Base-by-base conservation (phyloP, 2,329 filamentous ascomycete species). In the Rutstroemia sydowiana region DNA sequence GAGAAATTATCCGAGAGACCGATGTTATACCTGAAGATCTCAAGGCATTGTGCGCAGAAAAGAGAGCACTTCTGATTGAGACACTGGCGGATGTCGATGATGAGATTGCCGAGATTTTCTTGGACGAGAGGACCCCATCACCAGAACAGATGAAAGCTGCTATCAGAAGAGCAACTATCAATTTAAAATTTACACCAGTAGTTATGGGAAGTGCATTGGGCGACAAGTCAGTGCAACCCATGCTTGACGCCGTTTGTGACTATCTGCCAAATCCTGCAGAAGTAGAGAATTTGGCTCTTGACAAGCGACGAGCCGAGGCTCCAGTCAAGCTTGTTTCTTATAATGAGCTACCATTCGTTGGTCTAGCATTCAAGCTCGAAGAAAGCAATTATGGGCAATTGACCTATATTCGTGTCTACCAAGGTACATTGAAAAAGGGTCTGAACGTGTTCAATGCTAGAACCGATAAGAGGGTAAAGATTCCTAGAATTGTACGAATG, bases 361-460 rank as follows among this genome's bases (percentile, higher is more conserved):
- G 93, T 45, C 77, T 98, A 57, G 93, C 93, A 9, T 98, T 98
- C 78, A 98, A 98, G 77, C 82, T 98, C 20, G 93, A 98, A 76
- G 93, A 98, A 73, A 95, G 92, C 73, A 96, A 95, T 69, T 98
- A 95, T 65, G 93, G 93, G 40, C 93, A 98, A 71, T 80, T 98
- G 66, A 98, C 93, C 50, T 98, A 98, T 69, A 95, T 98, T 58
- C 89, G 93, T 62, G 93, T 98, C 53, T 98, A 98, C 74, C 93
- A 98, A 71, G 93, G 93, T 61, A 84, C 84, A 20, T 75, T 98
- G 55, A 85, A 77, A 68, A 97, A 95, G 77, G 88, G 91, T 45
- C 79, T 85, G 66, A 89, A 91, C 67, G 83, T 98, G 51, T 95
- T 85, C 79, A 98, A 97, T 71, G 91, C 91, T 8, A 84, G 91